Percentiles rank a stretch among this genome's conserved stretches.
phyloP scores from a whole-genome alignment of 2,329 filamentous ascomycete genomes.

The Fusarium coicis region DNA sequence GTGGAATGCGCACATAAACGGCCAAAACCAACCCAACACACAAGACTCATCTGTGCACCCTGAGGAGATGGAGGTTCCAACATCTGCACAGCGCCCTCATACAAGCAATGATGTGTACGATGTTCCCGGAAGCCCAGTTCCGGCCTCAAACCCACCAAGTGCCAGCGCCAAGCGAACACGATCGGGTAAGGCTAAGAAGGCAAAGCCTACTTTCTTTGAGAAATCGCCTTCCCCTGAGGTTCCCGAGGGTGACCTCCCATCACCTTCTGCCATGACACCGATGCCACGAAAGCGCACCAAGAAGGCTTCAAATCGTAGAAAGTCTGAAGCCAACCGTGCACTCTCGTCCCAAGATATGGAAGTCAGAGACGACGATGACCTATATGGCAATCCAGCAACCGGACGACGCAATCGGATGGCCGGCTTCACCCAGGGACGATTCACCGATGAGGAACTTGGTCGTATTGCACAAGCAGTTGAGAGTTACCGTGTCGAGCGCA shows the following conservation, averaged over 20 bases:
- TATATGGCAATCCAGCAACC: slow-evolving; percentile 21
- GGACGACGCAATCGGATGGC: slow-evolving; percentile 41
- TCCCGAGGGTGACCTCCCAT: slow-evolving; percentile 44
- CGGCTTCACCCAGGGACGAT: slow-evolving; percentile 53
- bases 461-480: slow-evolving; percentile 56
- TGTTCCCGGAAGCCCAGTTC: slow-evolving; percentile 39
- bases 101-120: slow-evolving; percentile 40
- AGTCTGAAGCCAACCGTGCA: slow-evolving; percentile 30
- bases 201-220: slow-evolving; percentile 60
- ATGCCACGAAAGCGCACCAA: slow-evolving; percentile 48
- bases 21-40: slow-evolving; percentile 37
- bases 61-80: slow-evolving; percentile 25
- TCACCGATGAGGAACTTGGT: slow-evolving; percentile 56
- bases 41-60: slow-evolving; percentile 17
- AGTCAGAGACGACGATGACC: slow-evolving; percentile 34
- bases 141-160: slow-evolving; percentile 35
- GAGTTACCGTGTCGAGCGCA: slow-evolving; percentile 55
- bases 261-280: slow-evolving; percentile 48
- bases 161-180: slow-evolving; percentile 44
- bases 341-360: slow-evolving; percentile 36
- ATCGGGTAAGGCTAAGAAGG: slow-evolving; percentile 57
- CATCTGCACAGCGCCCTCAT: slow-evolving; percentile 32
- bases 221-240: slow-evolving; percentile 42
- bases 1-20: slow-evolving; percentile 49
- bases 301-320: slow-evolving; percentile 43